Base-by-base conservation (phyloP, 1,284 basidiomycete species). In the Ustilago crameri region DNA sequence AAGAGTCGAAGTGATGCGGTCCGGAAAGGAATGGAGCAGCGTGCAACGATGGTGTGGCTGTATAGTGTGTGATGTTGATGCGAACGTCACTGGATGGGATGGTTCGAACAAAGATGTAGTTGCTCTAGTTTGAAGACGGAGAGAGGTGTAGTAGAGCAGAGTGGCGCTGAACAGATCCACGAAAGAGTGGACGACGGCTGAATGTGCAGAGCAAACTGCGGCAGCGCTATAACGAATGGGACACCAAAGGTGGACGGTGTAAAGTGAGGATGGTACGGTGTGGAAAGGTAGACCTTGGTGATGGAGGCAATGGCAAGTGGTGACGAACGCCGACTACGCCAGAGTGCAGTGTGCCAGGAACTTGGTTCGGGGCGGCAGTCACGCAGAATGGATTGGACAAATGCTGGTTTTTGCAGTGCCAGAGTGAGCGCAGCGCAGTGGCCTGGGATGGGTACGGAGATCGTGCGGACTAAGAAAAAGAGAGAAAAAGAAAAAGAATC, bases 151-250 rank as follows among this genome's bases (percentile, higher is more conserved):
- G 14, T 18, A 24, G 17, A 23, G 32, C 18, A 44, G 34, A 15
- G 23, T 37, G 27, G 14, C 23, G 42, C n/a, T 23, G 9, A 14
- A 18, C 37, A 26, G 30, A 22, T 55, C 45, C 53, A 48, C 15
- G 53, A 42, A 55, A 47, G 24, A 42, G 53, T 55, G 30, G 53
- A 55, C n/a, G 17, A 34, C 27, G 34, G 27, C 24, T 26, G 38
- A 37, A 30, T 24, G 15, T 52, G 58, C 58, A 60, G 58, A 53
- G 34, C 37, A 45, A n/a, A 49, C 50, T 60, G 51, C 58, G 41
- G 30, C 41, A 49, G 50, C 45, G 30, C 30, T 12, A 30, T 7
- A 12, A 30, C 12, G 30, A 23, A 26, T 40, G 17, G 44, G 38
- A 46, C 5, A 23, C 22, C 44, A 27, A 12, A 23, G 27, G 30